Evolutionary conservation across 208 protist genomes (phyloP), one percentile per base, ranked within the genome.

Genomic region (Vickermania ingenoplastis): DNA sequence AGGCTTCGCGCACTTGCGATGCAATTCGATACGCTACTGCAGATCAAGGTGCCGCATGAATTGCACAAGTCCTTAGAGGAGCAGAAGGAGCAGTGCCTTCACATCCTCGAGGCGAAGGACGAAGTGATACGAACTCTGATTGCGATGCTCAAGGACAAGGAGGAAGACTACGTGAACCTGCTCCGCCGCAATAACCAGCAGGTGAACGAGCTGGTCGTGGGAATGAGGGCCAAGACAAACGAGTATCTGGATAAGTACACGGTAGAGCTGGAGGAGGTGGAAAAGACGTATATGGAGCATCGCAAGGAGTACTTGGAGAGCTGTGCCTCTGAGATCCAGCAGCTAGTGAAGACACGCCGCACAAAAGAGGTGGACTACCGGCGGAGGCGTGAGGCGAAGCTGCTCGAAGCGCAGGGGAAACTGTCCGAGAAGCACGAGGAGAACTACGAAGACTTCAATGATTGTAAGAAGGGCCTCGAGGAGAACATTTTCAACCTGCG

Each of bases 161-260:
- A 98, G 64, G 78, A 89, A 45, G 90, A 97, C 53, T 98, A 97
- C 69, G 91, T 98, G 45, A 67, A 75, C 29, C 65, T 83, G 23
- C 76, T 98, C 3, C 71, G 75, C 24, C 63, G 73, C 23, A 92
- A 97, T 62, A 71, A 77, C 11, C 77, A 79, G 23, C 83, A 94
- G 57, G 77, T 97, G 21, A 87, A 92, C 59, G 53, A 61, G 2
- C 73, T 98, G 1, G 58, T 98, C 36, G 65, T 57, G 5, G 77
- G 77, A 13, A 97, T 98, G 92, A 77, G 81, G 36, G 56, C 57
- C 23, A 87, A 90, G 73, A 94, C 92, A 25, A 72, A 88, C 31
- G 64, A 81, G 31, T 86, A 93, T 53, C 69, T 92, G 21, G 71
- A 87, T 26, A 31, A 63, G 21, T 97, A 95, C 70, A 77, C 83